Evolutionary conservation across 805 yeast species (phyloP), one percentile per base, ranked within the genome.

Genomic region (Ogataea siamensis): DNA sequence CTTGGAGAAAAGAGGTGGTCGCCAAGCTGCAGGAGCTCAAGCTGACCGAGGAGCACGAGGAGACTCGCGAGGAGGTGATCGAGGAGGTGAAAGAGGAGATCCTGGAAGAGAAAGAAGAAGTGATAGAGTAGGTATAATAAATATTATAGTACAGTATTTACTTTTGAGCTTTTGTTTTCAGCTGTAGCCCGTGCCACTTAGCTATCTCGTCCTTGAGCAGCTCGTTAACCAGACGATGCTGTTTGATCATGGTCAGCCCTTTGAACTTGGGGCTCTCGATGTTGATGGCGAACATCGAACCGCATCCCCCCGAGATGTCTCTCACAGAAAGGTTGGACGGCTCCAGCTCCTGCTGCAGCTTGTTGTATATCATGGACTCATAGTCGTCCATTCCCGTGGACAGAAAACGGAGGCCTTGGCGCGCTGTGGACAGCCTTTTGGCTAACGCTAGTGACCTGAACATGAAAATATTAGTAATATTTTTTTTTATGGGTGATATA

Each of bases 221-320:
- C 38, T 78, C 76, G 62, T 93, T 91, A 11, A 93, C 98, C 49
- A 91, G 60, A 43, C 96, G 73, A 55, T 93, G 99, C 60, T 93
- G 99, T 57, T 88, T 89, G 48, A 93, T 72, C 80, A 87, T 87
- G 1, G 86, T 68, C 29, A 86, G 56, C 0, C 95, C 95, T 50
- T 83, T 78, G 64, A 93, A 93, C 53, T 76, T 67, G 2, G 68
- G 70, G 37, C 93, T 80, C 31, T 80, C 83, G 12, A 93, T 75
- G 42, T 71, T 66, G 34, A 93, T 91, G 32, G 95, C 87, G 64
- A 87, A 93, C 99, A 93, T 93, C 5, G 97, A 88, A 1, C 99
- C 99, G 64, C 99, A 93, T 1, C 99, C 99, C 13, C 91, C 98
- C 18, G 93, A 81, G 7, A 91, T 79, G 57, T 91, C 98, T 47